Evolutionary conservation across 495 filamentous ascomycete species (phyloP), one percentile per base, ranked within the genome.

Genomic region (Neurospora pannonica): DNA sequence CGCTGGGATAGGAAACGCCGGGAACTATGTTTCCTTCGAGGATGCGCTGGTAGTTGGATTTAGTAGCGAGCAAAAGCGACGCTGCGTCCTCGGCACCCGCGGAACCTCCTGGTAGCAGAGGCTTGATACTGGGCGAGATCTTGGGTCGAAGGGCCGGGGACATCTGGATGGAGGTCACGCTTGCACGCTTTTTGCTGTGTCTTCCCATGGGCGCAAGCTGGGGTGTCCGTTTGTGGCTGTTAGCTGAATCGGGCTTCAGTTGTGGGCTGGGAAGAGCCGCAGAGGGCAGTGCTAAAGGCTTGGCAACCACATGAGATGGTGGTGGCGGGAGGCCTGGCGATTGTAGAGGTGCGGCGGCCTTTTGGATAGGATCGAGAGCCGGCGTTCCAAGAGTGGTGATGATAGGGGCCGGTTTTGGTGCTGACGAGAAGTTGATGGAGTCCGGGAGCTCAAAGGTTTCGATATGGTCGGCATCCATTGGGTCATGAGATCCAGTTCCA

Each of bases 1-100:
- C 92, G 77, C 93, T 92, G 0, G 96, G 96, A 75, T 97, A 99
- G 1, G 90, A 92, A 34, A 99, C 92, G 13, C 96, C 96, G 0
- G 93, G 94, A 5, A 97, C 89, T 60, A 92, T 89, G 48, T 92
- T 98, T 60, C 96, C 96, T 79, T 98, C 95, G 37, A 99, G 83
- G 72, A 99, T 96, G 78, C 97, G 96, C 80, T 99, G 96, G 79
- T 99, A 99, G 80, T 99, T 99, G 24, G 94, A 97, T 79, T 98
- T 98, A 39, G 92, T 92, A 13, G 95, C 93, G 31, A 99, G 86
- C 67, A 98, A 88, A 34, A 95, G 89, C 19, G 95, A 94, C 19
- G 95, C 93, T 1, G 92, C 89, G 76, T 97, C 87, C 69, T 89
- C 88, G 34, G 79, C 82, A 19, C 85, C 80, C 24, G 83, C 76